Percentiles rank a stretch among this genome's conserved stretches.
Evolutionary conservation across 2,329 filamentous ascomycete species (phyloP).

Genomic region (Ophioceras dolichostomum): DNA sequence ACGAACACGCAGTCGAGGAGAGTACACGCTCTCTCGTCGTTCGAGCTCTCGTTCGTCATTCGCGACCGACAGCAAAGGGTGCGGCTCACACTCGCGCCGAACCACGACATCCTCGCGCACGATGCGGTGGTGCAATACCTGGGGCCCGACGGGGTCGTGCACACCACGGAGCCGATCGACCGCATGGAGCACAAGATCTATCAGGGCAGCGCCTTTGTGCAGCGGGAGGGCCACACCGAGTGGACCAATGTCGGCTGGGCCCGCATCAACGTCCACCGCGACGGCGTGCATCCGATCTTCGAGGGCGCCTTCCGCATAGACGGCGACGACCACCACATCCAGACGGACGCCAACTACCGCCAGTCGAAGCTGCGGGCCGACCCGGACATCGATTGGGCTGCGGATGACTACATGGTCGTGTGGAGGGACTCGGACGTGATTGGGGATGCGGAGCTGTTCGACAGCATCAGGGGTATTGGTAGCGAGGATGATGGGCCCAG

Average conservation of each 20-base stretch:
- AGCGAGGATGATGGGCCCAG: constrained; percentile 12
- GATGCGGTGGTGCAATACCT: constrained; percentile 65
- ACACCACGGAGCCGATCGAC: constrained; percentile 54
- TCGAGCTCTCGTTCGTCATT: constrained; percentile 74
- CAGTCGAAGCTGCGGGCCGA: constrained; percentile 61
- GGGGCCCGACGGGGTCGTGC: constrained; percentile 56
- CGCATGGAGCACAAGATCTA: constrained; percentile 70
- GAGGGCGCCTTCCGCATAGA: constrained; percentile 78
- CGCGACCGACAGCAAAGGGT: constrained; percentile 55
- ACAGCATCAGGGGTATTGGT: too few relatives aligned
- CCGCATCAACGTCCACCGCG: constrained; percentile 62
- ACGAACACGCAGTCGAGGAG: constrained; percentile 69
- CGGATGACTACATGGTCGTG: constrained; percentile 72
- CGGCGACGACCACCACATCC: constrained; percentile 77
- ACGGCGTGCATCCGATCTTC: constrained; percentile 71
- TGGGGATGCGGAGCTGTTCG: constrained; percentile 11
- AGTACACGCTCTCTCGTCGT: constrained; percentile 68
- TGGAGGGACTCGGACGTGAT: constrained; percentile 84
- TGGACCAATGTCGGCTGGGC: constrained; percentile 86
- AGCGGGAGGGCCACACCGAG: constrained; percentile 41
- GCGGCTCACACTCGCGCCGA: constrained; percentile 74
- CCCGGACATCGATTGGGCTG: constrained; percentile 44
- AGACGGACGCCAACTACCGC: constrained; percentile 62
- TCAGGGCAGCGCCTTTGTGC: constrained; percentile 65
- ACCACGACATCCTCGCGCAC: constrained; percentile 75